Evolutionary conservation across 345 rosid genomes (phyloP), one percentile per base, ranked within the genome.

Genomic region (Raphanus sativus): DNA sequence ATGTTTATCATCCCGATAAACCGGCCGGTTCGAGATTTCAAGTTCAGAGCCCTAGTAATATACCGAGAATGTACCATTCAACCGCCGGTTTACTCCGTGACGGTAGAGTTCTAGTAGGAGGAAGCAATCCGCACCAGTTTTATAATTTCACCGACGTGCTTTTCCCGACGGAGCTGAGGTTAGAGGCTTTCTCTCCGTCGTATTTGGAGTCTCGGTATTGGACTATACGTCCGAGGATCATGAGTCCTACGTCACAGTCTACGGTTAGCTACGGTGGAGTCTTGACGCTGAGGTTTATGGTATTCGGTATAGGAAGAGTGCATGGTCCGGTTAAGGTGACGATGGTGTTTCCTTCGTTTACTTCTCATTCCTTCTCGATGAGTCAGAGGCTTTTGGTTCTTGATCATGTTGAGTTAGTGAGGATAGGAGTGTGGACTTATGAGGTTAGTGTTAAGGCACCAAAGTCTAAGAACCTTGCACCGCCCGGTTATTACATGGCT

Each of bases 41-140:
- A 17, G 21, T 36, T 33, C 87, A 84, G 17, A 87, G 67, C 69
- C 77, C 95, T 3, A 83, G 75, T 25, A 69, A 77, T 6, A 82
- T 86, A 15, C 92, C 95, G 0, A 66, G 92, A 70, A 74, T 88
- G 90, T 90, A 90, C 77, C 95, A 90, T 75, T 88, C 95, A 2
- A 78, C 86, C 0, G 95, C 90, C 0, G 61, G 75, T 12, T 67
- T 90, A 48, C 87, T 90, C 33, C 88, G 92, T 0, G 92, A 88
- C 13, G 92, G 95, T 25, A 83, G 90, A 65, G 83, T 90, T 7
- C 78, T 87, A 0, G 81, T 90, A 1, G 92, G 91, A 6, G 90
- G 95, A 2, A 88, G 91, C 74, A 90, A 90, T 59, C 89, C 90
- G 2, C 92, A 90, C 62, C 69, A 33, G 3, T 82, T 32, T 42